Conservation (phyloP, 306 rosid species). For the Trichosanthes cucumerina region DNA sequence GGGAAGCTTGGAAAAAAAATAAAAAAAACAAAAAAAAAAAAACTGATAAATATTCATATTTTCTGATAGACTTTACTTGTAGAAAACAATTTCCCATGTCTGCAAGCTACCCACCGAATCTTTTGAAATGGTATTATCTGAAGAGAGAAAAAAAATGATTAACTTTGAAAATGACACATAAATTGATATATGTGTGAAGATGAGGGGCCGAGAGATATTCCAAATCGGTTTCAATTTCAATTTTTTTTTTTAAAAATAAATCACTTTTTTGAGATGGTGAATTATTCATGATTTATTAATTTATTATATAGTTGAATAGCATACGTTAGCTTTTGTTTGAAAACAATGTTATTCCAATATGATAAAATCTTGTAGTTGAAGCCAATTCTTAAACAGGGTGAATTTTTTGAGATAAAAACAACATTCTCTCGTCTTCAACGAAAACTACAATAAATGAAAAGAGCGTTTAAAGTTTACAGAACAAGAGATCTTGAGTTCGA, state of each 20-base stretch:
- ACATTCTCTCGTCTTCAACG: background rate
- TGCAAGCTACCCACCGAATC: conserved; percentile 68
- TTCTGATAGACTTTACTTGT: conserved; percentile 53
- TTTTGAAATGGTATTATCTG: conserved; percentile 23
- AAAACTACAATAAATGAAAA: background rate
- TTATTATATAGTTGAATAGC: conserved; percentile 16
- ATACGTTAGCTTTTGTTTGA: conserved; percentile 34
- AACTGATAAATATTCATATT: background rate
- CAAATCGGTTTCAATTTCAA: conserved; percentile 14
- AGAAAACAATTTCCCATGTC: conserved; percentile 73
- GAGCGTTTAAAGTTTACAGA: background rate
- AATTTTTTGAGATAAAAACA: background rate
- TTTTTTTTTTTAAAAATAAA: too few species aligned
- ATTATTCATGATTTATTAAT: conserved; percentile 18
- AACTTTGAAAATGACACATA: conserved; percentile 47
- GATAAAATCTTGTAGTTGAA: conserved; percentile 4
- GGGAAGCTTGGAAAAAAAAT: background rate
- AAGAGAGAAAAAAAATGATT: background rate
- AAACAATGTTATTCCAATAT: conserved; percentile 16
- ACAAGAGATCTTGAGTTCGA: background rate
- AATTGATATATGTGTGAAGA: conserved; percentile 28
- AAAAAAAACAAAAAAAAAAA: background rate
- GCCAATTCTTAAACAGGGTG: background rate
- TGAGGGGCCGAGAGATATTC: background rate
- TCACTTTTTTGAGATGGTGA: conserved; percentile 23